Conservation (phyloP, 2,329 filamentous ascomycete species). For the Diaporthe capsici region DNA sequence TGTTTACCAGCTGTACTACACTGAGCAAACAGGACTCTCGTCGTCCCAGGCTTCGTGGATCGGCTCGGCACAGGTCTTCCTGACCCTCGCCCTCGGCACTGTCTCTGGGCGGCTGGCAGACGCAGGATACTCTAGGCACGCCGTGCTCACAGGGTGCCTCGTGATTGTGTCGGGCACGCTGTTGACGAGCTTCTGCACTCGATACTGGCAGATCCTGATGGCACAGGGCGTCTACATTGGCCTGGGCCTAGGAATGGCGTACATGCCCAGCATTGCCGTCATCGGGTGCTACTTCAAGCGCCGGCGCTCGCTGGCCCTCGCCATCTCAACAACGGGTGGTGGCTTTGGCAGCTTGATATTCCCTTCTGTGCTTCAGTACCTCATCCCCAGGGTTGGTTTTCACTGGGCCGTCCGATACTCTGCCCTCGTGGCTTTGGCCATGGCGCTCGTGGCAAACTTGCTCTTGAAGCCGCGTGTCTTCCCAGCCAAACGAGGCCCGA, state of each 20-base stretch:
- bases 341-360: constrained; percentile 75
- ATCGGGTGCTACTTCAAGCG: constrained; percentile 72
- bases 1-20: constrained; percentile 63
- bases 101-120: constrained; percentile 65
- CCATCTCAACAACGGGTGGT: constrained; percentile 71
- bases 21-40: constrained; percentile 51
- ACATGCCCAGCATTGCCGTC: constrained; percentile 67
- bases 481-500: constrained; percentile 59
- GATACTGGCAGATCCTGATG: constrained; percentile 68
- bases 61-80: constrained; percentile 65
- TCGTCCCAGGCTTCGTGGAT: constrained; percentile 62
- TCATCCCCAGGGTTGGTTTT: constrained; percentile 64
- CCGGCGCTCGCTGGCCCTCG: constrained; percentile 71
- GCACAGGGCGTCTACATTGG: constrained; percentile 69
- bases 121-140: constrained; percentile 61
- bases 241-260: constrained; percentile 68
- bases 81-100: constrained; percentile 64
- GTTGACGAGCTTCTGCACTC: constrained; percentile 59
- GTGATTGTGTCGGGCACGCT: constrained; percentile 63
- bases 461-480: constrained; percentile 62
- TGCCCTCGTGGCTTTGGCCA: constrained; percentile 71
- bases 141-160: constrained; percentile 56
- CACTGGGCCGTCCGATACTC: constrained; percentile 74
- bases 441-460: constrained; percentile 56
- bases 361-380: constrained; percentile 68